phyloP scores from a whole-genome alignment of 2,329 filamentous ascomycete genomes.

The Calonectria honghensis region DNA sequence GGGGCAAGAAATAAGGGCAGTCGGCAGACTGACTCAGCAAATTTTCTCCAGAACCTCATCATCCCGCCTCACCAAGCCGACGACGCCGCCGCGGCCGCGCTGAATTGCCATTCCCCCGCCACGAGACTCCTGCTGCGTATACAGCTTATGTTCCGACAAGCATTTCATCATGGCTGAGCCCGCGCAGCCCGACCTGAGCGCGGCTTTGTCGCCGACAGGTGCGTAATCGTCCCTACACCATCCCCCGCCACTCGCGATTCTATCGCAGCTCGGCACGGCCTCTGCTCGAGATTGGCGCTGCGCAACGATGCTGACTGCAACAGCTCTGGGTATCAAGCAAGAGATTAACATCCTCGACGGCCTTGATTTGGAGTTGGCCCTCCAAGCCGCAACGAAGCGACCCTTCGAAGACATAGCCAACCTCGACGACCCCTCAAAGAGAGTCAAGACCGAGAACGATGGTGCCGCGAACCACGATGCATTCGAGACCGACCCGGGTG shows the following conservation, averaged over 20 bases:
- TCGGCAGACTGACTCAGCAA: constrained; percentile 63
- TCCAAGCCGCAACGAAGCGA: constrained; percentile 62
- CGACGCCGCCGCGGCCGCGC: constrained; percentile 46
- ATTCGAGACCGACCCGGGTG: constrained; percentile 48
- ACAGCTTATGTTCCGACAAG: constrained; percentile 53
- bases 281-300: constrained; percentile 35
- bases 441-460: constrained; percentile 58
- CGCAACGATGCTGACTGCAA: constrained; percentile 52
- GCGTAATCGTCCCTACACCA: constrained; percentile 48
- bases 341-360: constrained; percentile 61
- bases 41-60: constrained; percentile 63
- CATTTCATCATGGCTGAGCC: constrained; percentile 65
- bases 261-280: constrained; percentile 36
- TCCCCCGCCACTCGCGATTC: constrained; percentile 37
- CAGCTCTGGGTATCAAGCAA: constrained; percentile 61
- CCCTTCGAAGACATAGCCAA: constrained; percentile 58
- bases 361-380: constrained; percentile 60
- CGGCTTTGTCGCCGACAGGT: constrained; percentile 61
- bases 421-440: constrained; percentile 58
- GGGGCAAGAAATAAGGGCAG: constrained; percentile 65
- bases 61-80: constrained; percentile 52
- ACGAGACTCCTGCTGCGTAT: constrained; percentile 47
- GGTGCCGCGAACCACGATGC: constrained; percentile 45
- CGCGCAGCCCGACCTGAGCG: constrained; percentile 61
- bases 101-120: constrained; percentile 47